Percentiles rank a stretch among this genome's conserved stretches.
These are phyloP conservation scores for Kernera saxatilis DNA, from an alignment of 345 rosid species.

Conservation along the genomic window DNA sequence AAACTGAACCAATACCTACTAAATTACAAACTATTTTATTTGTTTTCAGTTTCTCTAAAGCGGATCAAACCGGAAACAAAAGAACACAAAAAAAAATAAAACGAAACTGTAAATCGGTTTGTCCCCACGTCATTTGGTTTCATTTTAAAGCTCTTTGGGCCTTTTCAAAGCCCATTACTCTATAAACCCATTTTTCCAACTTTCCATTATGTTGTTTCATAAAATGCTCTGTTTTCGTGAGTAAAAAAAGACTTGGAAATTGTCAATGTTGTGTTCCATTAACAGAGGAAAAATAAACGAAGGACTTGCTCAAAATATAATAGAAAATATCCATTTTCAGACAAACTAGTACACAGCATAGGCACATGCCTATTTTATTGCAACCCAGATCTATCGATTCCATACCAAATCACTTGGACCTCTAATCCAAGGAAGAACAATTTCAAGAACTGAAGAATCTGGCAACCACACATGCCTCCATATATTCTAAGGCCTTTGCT, in stretches of 20 bases:
- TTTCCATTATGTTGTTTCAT: not conserved
- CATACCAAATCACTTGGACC: not conserved
- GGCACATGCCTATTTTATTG: not conserved
- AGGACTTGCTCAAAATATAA: not conserved
- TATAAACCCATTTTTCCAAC: not conserved
- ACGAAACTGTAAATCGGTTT: too few species aligned
- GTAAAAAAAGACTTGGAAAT: not conserved
- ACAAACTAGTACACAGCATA: not conserved
- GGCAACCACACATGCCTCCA: constrained; percentile 56
- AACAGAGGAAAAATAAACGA: not conserved
- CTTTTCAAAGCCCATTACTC: not conserved
- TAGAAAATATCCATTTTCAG: not conserved
- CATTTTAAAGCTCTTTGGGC: not conserved
- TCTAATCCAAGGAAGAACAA: not conserved
- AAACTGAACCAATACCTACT: too few species aligned
- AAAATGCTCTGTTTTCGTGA: constrained; percentile 4
- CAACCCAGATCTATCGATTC: not conserved
- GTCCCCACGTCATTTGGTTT: not conserved
- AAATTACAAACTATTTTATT: too few species aligned
- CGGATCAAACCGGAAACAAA: too few species aligned
- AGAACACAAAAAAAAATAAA: too few species aligned
- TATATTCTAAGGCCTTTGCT: constrained; percentile 41
- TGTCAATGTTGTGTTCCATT: not conserved
- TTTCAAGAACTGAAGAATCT: constrained; percentile 47
- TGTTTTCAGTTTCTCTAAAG: too few species aligned